Conservation (phyloP, 2,329 filamentous ascomycete species). For the Salinomyces thailandicus region DNA sequence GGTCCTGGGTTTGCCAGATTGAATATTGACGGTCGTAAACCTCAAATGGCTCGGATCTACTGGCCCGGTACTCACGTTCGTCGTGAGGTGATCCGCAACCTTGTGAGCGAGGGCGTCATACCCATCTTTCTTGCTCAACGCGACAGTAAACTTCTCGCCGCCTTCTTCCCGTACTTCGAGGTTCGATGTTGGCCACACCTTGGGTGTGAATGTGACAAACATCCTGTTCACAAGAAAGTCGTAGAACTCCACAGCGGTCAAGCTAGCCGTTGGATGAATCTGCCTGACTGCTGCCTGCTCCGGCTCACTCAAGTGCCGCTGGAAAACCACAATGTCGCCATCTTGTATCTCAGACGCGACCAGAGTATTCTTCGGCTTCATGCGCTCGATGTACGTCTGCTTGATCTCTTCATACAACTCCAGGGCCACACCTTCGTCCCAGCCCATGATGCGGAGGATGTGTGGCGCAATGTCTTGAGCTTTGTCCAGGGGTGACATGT, state of each 20-base stretch:
- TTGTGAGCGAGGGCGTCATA: slow-evolving; percentile 82
- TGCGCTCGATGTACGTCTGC: slow-evolving; percentile 87
- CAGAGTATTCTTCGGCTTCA: slow-evolving; percentile 84
- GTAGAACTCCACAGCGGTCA: slow-evolving; percentile 51
- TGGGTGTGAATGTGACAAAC: slow-evolving; percentile 64
- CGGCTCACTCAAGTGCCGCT: slow-evolving; percentile 47
- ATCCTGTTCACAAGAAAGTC: slow-evolving; percentile 84
- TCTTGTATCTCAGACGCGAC: slow-evolving; percentile 91
- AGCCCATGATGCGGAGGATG: slow-evolving; percentile 75
- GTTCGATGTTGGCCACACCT: slow-evolving; percentile 33
- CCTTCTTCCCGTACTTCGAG: slow-evolving; percentile 30
- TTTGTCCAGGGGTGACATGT: slow-evolving; percentile 78
- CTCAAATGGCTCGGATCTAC: slow-evolving; percentile 79
- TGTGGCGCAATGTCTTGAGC: slow-evolving; percentile 70
- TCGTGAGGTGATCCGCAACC: slow-evolving; percentile 62
- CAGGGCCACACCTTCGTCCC: slow-evolving; percentile 61
- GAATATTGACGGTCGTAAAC: slow-evolving; percentile 75
- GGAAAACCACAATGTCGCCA: slow-evolving; percentile 93
- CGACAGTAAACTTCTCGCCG: slow-evolving; percentile 61
- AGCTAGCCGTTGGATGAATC: slow-evolving; percentile 19
- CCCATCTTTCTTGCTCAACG: slow-evolving; percentile 74
- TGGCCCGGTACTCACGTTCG: slow-evolving; percentile 23
- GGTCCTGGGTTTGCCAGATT: slow-evolving; percentile 64
- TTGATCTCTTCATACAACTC: slow-evolving; percentile 94
- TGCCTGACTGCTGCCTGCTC: slow-evolving; percentile 18